Evolutionary conservation across 257 asterid species (phyloP).

Genomic region (Ajuga chamaepitys): DNA sequence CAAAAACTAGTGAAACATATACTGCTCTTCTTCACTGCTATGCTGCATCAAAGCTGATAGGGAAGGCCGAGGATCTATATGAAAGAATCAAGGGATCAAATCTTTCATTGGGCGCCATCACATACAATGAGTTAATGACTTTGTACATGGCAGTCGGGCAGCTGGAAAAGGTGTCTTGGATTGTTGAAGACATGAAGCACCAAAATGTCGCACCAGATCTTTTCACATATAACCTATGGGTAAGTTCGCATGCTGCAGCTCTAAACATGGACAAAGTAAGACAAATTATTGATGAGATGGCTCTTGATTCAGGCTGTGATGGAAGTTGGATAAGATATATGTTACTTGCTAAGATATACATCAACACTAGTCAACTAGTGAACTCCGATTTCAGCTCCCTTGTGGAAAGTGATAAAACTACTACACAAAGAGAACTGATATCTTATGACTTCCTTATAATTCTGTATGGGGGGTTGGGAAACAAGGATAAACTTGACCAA

Average conservation of each 20-base stretch:
- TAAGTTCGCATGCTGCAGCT: constrained; percentile 81
- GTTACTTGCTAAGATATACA: constrained; percentile 58
- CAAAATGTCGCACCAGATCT: constrained; percentile 56
- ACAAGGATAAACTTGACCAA: constrained; percentile 65
- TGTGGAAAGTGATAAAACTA: constrained; percentile 60
- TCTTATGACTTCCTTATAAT: constrained; percentile 76
- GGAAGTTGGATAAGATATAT: constrained; percentile 63
- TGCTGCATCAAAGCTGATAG: constrained; percentile 54
- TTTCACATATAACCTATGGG: constrained; percentile 74
- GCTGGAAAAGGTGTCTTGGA: constrained; percentile 57
- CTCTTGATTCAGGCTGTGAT: constrained; percentile 31
- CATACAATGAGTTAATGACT: constrained; percentile 92
- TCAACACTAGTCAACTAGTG: constrained; percentile 44
- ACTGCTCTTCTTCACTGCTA: constrained; percentile 93
- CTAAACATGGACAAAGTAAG: constrained; percentile 56
- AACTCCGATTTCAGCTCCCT: constrained; percentile 40
- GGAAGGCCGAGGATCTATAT: constrained; percentile 67
- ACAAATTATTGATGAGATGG: constrained; percentile 61
- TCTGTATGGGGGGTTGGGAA: constrained; percentile 64
- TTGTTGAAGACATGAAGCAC: constrained; percentile 57
- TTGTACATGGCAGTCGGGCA: constrained; percentile 78
- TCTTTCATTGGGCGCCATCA: constrained; percentile 55
- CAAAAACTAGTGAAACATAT: constrained; percentile 73
- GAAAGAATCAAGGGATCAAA: constrained; percentile 50
- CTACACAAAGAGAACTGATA: constrained; percentile 75